Evolutionary conservation across 768 basidiomycete species (phyloP).

Genomic region (Pholiota molesta): DNA sequence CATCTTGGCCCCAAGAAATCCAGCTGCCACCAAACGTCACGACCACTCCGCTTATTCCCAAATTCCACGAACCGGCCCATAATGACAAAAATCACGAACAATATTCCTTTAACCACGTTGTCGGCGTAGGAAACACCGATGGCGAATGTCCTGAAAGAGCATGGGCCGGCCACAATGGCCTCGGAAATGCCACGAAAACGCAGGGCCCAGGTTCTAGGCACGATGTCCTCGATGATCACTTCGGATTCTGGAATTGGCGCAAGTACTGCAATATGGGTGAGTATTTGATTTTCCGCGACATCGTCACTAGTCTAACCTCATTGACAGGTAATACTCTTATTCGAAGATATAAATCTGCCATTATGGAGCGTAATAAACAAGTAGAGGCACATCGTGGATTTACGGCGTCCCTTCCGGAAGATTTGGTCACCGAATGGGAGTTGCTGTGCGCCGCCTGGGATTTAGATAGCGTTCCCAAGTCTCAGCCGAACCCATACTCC

Average conservation of each 20-base stretch:
- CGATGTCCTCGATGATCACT: conserved; percentile 12
- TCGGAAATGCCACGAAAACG: conserved; percentile 31
- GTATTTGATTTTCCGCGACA: background rate
- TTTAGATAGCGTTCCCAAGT: conserved; percentile 4
- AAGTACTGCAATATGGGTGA: conserved; percentile 16
- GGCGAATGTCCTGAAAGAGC: conserved; percentile 34
- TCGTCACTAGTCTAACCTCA: background rate
- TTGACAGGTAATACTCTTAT: conserved; percentile 5
- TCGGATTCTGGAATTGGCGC: conserved; percentile 27
- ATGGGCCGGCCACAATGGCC: conserved; percentile 32
- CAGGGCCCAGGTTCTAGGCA: conserved; percentile 30
- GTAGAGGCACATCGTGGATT: conserved; percentile 13
- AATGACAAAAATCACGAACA: conserved; percentile 18
- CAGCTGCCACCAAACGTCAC: background rate
- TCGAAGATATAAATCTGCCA: background rate
- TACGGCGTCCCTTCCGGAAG: background rate
- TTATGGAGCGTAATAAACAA: conserved; percentile 12
- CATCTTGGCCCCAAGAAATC: background rate
- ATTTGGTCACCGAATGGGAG: background rate
- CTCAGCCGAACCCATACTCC: background rate
- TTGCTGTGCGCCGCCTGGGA: conserved; percentile 9
- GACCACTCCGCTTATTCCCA: conserved; percentile 24
- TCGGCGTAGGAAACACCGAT: conserved; percentile 29
- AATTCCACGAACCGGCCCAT: conserved; percentile 33
- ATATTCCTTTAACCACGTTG: conserved; percentile 29